Evolutionary conservation across 2,329 filamentous ascomycete species (phyloP).

Genomic region (Paraconiothyrium brasiliense): DNA sequence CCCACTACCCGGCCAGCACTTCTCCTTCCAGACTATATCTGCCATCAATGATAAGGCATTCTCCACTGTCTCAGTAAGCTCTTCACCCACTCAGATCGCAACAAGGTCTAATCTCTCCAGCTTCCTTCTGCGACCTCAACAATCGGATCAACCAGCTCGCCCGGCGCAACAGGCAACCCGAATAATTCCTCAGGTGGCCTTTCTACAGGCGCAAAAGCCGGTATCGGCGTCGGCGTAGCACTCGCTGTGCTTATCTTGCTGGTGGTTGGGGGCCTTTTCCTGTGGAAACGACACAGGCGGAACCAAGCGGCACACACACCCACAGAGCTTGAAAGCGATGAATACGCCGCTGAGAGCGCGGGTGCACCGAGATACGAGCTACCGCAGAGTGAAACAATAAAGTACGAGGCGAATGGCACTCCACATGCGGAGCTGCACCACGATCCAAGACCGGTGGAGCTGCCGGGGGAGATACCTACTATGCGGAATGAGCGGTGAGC

Average conservation of each 20-base stretch:
- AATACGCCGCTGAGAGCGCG: background rate
- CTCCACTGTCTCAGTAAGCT: constrained; percentile 1
- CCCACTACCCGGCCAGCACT: constrained; percentile 6
- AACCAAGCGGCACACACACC: background rate
- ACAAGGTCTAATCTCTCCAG: background rate
- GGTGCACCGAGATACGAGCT: background rate
- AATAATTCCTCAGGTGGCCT: background rate
- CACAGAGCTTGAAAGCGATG: background rate
- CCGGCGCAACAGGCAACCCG: background rate
- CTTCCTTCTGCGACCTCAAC: background rate
- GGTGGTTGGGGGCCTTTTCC: background rate
- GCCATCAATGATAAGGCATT: background rate
- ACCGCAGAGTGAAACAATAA: background rate
- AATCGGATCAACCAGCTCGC: background rate
- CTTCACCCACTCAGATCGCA: too few relatives aligned
- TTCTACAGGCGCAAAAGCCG: constrained; percentile 1
- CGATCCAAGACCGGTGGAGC: background rate
- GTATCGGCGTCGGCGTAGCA: background rate
- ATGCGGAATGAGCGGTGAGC: too few relatives aligned
- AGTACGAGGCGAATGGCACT: constrained; percentile 2
- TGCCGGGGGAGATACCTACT: background rate
- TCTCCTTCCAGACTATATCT: background rate
- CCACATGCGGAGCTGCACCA: background rate
- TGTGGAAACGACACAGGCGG: background rate
- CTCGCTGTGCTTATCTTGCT: background rate